Conservation (phyloP, 139 green algal genomes). For the Auxenochlorella pyrenoidosa region DNA sequence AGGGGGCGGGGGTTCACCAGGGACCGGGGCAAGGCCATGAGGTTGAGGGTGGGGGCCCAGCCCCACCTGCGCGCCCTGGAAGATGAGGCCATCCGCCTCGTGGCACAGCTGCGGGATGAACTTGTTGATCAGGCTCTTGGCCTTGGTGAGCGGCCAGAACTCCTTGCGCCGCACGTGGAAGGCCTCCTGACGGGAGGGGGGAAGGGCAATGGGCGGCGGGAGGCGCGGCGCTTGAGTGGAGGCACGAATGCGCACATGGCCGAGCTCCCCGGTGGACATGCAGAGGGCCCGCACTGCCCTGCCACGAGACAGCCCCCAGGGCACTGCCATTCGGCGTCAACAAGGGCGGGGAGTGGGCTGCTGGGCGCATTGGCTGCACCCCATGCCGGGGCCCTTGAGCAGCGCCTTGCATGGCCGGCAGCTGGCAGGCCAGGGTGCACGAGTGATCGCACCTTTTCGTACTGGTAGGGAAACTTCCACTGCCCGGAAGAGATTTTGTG, state of each 20-base stretch:
- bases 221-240: too few relatives aligned
- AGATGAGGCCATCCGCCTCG: constrained; percentile 96
- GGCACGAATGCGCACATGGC: too few relatives aligned
- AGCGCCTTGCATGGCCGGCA: neutral
- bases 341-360: neutral
- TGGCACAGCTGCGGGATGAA: constrained; percentile 87
- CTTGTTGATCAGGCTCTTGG: constrained; percentile 66
- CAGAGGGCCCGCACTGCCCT: too few relatives aligned
- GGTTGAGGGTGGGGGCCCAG: too few relatives aligned
- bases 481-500: constrained; percentile 45
- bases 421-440: too few relatives aligned
- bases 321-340: too few relatives aligned
- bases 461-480: constrained; percentile 41
- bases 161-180: constrained; percentile 88
- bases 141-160: constrained; percentile 82
- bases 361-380: too few relatives aligned
- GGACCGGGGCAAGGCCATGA: too few relatives aligned
- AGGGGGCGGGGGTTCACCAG: too few relatives aligned
- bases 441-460: constrained; percentile 24
- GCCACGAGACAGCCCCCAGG: too few relatives aligned
- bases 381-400: neutral
- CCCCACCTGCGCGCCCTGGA: constrained; percentile 63
- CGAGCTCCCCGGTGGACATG: too few relatives aligned
- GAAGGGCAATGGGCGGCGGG: neutral
- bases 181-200: constrained; percentile 52